Conservation (phyloP, 2,329 filamentous ascomycete genomes). For the Monilinia polystroma region DNA sequence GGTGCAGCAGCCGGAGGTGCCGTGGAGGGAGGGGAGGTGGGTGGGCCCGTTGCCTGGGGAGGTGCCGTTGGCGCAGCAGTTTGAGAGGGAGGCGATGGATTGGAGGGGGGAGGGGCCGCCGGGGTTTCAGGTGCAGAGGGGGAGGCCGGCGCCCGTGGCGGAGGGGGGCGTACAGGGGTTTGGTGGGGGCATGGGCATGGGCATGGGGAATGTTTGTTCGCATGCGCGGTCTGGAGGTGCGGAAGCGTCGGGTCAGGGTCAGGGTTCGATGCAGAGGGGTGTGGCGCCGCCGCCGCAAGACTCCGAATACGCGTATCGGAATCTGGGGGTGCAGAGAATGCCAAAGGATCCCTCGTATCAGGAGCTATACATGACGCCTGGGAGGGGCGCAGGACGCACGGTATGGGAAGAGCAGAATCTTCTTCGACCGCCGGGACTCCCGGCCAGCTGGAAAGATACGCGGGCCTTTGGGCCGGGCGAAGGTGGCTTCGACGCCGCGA, state of each 20-base stretch:
- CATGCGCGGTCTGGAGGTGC: neutral
- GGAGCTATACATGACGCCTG: neutral
- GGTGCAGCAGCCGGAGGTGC: neutral
- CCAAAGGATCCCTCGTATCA: neutral
- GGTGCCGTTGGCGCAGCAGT: neutral
- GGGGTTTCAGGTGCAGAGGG: neutral
- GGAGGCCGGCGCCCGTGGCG: neutral
- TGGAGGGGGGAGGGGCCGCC: neutral
- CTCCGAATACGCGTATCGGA: too few relatives aligned
- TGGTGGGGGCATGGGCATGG: too few relatives aligned
- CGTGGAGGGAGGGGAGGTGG: neutral
- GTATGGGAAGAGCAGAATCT: slow-evolving; percentile 1
- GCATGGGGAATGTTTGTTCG: too few relatives aligned
- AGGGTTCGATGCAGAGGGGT: too few relatives aligned
- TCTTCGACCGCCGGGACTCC: neutral
- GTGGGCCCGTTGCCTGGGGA: neutral
- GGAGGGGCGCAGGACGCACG: neutral
- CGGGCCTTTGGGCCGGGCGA: neutral
- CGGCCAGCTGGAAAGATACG: neutral
- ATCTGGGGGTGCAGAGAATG: too few relatives aligned
- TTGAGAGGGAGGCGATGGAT: neutral
- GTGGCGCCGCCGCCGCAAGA: too few relatives aligned
- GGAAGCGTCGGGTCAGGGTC: neutral
- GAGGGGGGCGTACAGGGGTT: too few relatives aligned
- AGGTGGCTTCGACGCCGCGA: neutral